Percentiles rank a stretch among this genome's conserved stretches.
These are phyloP conservation scores for Scopulariopsis brevicaulis DNA, from an alignment of 2,329 filamentous ascomycete species.

Conservation along the genomic window DNA sequence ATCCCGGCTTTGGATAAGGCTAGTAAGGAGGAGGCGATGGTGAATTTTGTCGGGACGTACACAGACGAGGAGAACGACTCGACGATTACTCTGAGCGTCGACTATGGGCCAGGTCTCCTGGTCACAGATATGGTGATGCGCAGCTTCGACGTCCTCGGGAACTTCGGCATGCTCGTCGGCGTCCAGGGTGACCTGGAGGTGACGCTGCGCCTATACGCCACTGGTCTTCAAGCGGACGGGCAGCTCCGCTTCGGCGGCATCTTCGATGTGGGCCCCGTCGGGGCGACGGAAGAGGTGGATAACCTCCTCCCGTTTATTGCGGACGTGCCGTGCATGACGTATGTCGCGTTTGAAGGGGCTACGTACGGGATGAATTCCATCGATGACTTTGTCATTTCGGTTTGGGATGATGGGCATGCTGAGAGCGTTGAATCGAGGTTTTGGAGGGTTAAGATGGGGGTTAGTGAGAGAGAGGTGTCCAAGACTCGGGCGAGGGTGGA, in stretches of 20 bases:
- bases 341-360: neutral
- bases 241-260: constrained; percentile 20
- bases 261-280: constrained; percentile 10
- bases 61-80: constrained; percentile 24
- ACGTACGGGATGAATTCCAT: constrained; percentile 1
- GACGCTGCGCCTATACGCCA: constrained; percentile 17
- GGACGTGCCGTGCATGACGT: neutral
- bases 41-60: constrained; percentile 24
- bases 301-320: neutral
- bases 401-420: neutral
- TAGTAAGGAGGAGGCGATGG: constrained; percentile 20
- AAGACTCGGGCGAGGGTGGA: neutral
- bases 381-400: neutral
- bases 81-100: constrained; percentile 22
- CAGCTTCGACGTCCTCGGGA: constrained; percentile 24
- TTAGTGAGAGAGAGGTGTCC: neutral
- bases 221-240: constrained; percentile 11
- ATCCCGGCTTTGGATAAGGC: constrained; percentile 30
- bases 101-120: constrained; percentile 24
- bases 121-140: constrained; percentile 26
- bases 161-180: constrained; percentile 17
- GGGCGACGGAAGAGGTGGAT: neutral
- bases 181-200: constrained; percentile 9
- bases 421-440: neutral
- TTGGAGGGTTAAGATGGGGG: neutral